Conservation (phyloP, 139 green algal genomes). For the Picochlorum sp. region DNA sequence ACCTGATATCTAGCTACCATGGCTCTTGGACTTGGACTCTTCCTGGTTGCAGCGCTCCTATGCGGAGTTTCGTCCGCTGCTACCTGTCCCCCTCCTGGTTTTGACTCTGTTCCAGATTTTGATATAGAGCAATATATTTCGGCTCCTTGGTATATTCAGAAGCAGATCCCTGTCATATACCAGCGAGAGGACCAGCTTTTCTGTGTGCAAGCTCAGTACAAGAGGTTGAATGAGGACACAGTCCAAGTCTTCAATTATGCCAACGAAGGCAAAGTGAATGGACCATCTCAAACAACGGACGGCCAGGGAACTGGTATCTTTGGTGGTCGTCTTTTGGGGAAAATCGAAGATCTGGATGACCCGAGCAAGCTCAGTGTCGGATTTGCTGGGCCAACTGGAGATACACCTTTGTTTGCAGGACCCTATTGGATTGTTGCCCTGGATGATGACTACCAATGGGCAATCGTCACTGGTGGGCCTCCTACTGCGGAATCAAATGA, state of each 20-base stretch:
- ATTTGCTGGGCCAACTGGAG: not conserved
- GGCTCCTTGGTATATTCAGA: conserved; percentile 1
- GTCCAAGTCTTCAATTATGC: not conserved
- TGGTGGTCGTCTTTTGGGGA: not conserved
- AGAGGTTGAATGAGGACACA: not conserved
- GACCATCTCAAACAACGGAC: not conserved
- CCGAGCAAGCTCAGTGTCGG: conserved; percentile 2
- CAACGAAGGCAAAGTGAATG: not conserved
- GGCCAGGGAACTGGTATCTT: not conserved
- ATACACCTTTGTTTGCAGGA: not conserved
- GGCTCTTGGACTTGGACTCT: no score
- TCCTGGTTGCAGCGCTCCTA: not conserved
- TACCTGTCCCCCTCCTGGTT: not conserved
- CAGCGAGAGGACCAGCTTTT: not conserved
- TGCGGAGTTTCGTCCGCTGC: not conserved
- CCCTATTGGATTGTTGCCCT: conserved; percentile 8
- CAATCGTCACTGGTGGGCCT: conserved; percentile 7
- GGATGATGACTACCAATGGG: conserved; percentile 1
- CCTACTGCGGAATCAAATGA: not conserved
- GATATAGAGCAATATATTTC: conserved; percentile 3
- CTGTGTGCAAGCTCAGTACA: conserved; percentile 3
- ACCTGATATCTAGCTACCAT: no score
- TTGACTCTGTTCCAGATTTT: conserved; percentile 1
- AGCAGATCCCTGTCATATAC: not conserved
- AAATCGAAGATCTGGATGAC: not conserved